Percentiles rank a stretch among this genome's conserved stretches.
Conservation (phyloP, 2,329 filamentous ascomycete genomes). For the Alternaria burnsii region DNA sequence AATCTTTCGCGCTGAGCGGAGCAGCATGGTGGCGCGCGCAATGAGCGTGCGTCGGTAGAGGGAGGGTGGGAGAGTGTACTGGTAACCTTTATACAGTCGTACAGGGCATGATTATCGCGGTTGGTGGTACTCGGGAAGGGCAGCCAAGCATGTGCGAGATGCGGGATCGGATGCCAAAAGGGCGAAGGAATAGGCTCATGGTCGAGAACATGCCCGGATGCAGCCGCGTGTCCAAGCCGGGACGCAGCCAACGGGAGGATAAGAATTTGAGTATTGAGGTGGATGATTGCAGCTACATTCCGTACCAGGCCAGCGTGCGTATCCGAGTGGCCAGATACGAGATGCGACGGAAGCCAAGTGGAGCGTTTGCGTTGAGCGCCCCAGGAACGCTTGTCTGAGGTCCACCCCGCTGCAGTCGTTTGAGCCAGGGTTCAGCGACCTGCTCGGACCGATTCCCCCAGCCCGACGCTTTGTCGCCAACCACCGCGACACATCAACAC, state of each 20-base stretch:
- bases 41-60: neutral
- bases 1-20: conserved; percentile 32
- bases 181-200: conserved; percentile 10
- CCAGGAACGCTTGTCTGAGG: neutral
- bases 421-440: neutral
- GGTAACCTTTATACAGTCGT: neutral
- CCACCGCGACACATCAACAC: neutral
- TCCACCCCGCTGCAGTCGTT: neutral
- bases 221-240: neutral
- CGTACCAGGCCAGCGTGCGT: neutral
- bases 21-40: conserved; percentile 32
- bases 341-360: conserved; percentile 5
- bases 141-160: conserved; percentile 27
- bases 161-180: conserved; percentile 22
- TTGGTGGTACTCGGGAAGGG: conserved; percentile 26
- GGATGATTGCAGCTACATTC: neutral
- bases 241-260: neutral
- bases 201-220: conserved; percentile 17
- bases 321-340: conserved; percentile 2
- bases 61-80: neutral
- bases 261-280: neutral
- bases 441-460: neutral
- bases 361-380: neutral
- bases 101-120: conserved; percentile 8
- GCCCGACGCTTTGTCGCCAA: neutral